These are phyloP conservation scores for rapeseed (Brassica napus) DNA, from an alignment of 345 rosid species.

Conservation along the genomic window DNA sequence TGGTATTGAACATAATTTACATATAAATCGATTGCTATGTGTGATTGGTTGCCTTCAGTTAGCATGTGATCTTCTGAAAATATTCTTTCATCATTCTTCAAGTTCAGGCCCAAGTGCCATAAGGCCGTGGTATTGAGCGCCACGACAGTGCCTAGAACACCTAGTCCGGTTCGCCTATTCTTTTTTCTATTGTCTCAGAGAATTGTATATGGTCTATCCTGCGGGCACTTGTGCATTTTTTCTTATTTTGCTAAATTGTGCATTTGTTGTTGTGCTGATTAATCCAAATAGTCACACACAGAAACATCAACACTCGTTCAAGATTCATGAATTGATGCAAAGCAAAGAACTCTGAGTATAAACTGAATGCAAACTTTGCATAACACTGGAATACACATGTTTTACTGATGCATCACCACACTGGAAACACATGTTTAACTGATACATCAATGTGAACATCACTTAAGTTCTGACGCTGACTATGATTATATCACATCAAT, in stretches of 20 bases:
- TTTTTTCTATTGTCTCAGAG: background rate
- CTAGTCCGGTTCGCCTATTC: background rate
- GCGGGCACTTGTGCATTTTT: background rate
- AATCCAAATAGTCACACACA: background rate
- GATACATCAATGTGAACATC: background rate
- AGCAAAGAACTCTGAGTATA: background rate
- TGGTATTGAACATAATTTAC: background rate
- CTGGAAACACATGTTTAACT: background rate
- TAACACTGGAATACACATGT: background rate
- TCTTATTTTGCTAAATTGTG: too few species aligned
- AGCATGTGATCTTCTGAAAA: background rate
- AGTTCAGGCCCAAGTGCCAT: background rate
- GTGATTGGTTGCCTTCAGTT: background rate
- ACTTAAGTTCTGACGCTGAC: background rate
- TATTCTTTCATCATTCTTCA: background rate
- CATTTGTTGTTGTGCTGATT: background rate
- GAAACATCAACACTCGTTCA: background rate
- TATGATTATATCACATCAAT: background rate
- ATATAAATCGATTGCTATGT: background rate
- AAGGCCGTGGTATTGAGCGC: background rate
- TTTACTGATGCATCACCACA: background rate
- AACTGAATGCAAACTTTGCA: background rate
- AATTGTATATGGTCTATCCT: background rate
- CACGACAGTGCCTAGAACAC: background rate
- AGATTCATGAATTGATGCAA: background rate